These are phyloP conservation scores for Fusarium hostae DNA, from an alignment of 2,329 filamentous ascomycete species.

Conservation along the genomic window DNA sequence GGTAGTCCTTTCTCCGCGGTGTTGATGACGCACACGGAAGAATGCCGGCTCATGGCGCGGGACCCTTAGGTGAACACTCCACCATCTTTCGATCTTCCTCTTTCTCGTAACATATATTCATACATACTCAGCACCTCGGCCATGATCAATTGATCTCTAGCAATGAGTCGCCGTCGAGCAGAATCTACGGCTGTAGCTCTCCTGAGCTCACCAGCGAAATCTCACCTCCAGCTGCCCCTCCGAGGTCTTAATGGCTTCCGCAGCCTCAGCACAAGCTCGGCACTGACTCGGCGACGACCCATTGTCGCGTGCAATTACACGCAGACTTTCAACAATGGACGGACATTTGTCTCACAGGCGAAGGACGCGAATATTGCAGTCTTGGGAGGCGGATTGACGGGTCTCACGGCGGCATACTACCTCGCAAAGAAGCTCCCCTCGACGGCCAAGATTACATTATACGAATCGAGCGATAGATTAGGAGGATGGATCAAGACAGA, in stretches of 20 bases:
- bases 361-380: conserved; percentile 66
- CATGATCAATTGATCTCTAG: conserved; percentile 48
- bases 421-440: conserved; percentile 73
- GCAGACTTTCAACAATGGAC: conserved; percentile 5
- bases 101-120: conserved; percentile 9
- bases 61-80: conserved; percentile 21
- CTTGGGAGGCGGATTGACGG: conserved; percentile 85
- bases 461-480: conserved; percentile 74
- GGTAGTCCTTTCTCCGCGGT: neutral
- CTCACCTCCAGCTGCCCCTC: conserved; percentile 4
- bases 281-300: conserved; percentile 20
- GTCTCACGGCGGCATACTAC: conserved; percentile 82
- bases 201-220: conserved; percentile 36
- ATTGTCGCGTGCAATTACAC: conserved; percentile 9
- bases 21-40: conserved; percentile 34
- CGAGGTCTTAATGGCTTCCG: conserved; percentile 33
- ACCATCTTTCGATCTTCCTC: conserved; percentile 29
- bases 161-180: conserved; percentile 46
- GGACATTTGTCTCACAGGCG: conserved; percentile 33
- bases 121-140: conserved; percentile 4
- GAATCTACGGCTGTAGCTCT: conserved; percentile 44
- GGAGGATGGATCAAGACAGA: conserved; percentile 88
- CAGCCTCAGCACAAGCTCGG: conserved; percentile 22
- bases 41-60: conserved; percentile 34
- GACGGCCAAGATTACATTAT: conserved; percentile 79